phyloP scores from a whole-genome alignment of 139 green algal species.

The Picochlorum costavermella region DNA sequence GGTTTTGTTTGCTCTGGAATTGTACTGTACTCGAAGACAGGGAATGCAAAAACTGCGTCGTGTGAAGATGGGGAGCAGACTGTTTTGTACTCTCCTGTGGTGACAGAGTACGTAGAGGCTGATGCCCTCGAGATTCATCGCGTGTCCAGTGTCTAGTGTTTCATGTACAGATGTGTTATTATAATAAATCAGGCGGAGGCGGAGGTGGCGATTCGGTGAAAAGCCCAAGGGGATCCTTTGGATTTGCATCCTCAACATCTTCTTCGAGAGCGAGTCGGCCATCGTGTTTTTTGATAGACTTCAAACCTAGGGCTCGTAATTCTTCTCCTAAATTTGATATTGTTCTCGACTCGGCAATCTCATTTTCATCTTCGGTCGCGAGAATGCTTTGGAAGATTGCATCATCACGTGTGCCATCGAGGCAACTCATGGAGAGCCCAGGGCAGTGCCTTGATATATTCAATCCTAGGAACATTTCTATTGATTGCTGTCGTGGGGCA shows the following conservation, averaged over 20 bases:
- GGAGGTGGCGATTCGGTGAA: too few species aligned
- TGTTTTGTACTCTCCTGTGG: too few species aligned
- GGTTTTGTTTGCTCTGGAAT: conserved; percentile 19
- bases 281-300: not conserved
- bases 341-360: not conserved
- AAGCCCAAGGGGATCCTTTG: too few species aligned
- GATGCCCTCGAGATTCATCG: too few species aligned
- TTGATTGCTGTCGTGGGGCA: conserved; percentile 28
- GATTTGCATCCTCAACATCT: not conserved
- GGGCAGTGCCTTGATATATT: conserved; percentile 47
- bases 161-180: too few species aligned
- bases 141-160: too few species aligned
- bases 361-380: not conserved
- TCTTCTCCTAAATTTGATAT: not conserved
- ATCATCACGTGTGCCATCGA: not conserved
- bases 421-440: conserved; percentile 2
- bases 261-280: not conserved
- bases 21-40: conserved; percentile 10
- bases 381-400: not conserved
- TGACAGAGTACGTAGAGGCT: too few species aligned
- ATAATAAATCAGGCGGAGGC: too few species aligned
- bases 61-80: not conserved
- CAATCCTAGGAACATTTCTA: conserved; percentile 81
- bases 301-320: not conserved
- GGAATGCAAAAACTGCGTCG: conserved; percentile 11